Base-by-base conservation (phyloP, 352 stramenopile genomes). In the Thraustochytrium aureum region DNA sequence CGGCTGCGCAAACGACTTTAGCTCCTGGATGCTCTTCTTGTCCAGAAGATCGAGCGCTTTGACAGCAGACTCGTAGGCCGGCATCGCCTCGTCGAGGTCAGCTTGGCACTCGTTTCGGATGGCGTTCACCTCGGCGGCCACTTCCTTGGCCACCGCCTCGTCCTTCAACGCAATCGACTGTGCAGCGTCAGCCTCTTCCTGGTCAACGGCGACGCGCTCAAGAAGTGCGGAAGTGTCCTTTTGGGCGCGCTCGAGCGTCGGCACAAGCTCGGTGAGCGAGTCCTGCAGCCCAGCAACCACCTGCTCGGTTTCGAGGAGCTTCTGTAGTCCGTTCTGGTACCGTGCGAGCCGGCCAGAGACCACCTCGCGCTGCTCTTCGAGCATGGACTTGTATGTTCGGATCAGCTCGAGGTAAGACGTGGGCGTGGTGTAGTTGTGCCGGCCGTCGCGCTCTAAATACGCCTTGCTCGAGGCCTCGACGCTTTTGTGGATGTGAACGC, bases 331-430 rank as follows among this genome's bases (percentile, higher is more conserved):
- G 52, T 86, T 86, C 26, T 87, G 81, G 74, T 90, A 90, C 12
- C 87, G 84, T 2, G 89, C 85, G 75, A 96, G 89, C 52, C 95
- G 95, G 1, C 85, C 87, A 39, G 89, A 89, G 2, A 97, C 91
- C 0, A 93, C 75, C 32, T 90, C 87, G 0, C 92, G 89, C 74
- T 96, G 90, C 33, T 88, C 92, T 42, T 88, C 87, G 2, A 98
- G 75, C 87, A 97, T 94, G 60, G 93, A 89, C 17, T 95, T 89
- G 66, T 97, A 98, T 39, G 96, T 83, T 43, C 93, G 90, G 61
- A 98, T 94, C n/a, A 98, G 88, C 82, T 98, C 93, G 2, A 98
- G 84, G 75, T 98, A 98, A 67, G 90, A 96, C 54, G 93, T 98
- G 0, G 93, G 93, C 5, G 93, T 98, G n/a, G 93, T 96, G 75